phyloP scores from a whole-genome alignment of 331 rosid genomes.

The Pyrus hybrid region DNA sequence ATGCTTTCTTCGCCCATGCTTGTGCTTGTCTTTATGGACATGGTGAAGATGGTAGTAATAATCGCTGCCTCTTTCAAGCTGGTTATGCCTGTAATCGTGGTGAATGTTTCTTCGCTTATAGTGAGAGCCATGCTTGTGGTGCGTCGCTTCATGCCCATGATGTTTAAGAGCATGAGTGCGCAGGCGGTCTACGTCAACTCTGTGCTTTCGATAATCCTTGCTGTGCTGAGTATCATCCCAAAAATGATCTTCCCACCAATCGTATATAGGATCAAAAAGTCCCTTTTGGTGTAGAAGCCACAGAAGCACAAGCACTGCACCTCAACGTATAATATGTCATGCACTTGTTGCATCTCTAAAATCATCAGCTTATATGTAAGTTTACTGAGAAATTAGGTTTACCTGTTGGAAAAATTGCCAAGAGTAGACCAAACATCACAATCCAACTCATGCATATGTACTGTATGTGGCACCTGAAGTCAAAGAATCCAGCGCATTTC shows the following conservation, averaged over 20 bases:
- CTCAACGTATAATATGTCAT: slow-evolving; percentile 9
- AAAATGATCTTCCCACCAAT: slow-evolving; percentile 77
- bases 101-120: slow-evolving; percentile 32
- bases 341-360: background rate
- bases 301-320: slow-evolving; percentile 59
- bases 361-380: background rate
- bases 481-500: slow-evolving; percentile 68
- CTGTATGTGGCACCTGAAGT: slow-evolving; percentile 85
- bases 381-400: background rate
- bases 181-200: slow-evolving; percentile 19
- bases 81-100: slow-evolving; percentile 37
- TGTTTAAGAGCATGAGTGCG: slow-evolving; percentile 23
- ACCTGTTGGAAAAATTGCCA: slow-evolving; percentile 80
- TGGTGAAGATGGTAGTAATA: slow-evolving; percentile 37
- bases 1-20: slow-evolving; percentile 36
- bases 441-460: slow-evolving; percentile 88
- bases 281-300: slow-evolving; percentile 87
- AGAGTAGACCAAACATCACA: slow-evolving; percentile 61
- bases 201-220: slow-evolving; percentile 18
- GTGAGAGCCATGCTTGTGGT: slow-evolving; percentile 28
- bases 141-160: slow-evolving; percentile 33
- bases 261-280: slow-evolving; percentile 80
- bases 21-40: slow-evolving; percentile 44
- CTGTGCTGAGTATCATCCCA: slow-evolving; percentile 21
- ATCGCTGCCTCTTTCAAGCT: slow-evolving; percentile 33